Percentiles rank a stretch among this genome's conserved stretches.
Evolutionary conservation across 1,284 basidiomycete species (phyloP).

Genomic region (Ganoderma sinense): DNA sequence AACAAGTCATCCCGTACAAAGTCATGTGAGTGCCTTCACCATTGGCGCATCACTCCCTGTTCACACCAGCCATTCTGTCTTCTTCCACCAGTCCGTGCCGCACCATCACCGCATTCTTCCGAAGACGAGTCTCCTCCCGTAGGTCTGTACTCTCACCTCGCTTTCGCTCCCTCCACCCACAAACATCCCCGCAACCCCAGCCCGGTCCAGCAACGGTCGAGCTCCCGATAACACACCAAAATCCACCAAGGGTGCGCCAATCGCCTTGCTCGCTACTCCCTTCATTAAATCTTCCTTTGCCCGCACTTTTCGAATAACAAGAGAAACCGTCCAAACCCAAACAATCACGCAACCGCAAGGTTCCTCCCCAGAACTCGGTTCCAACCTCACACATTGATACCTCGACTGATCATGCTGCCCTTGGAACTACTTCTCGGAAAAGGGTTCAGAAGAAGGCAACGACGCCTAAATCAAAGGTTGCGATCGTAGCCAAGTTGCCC

Average conservation of each 20-base stretch:
- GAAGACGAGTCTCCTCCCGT: not conserved
- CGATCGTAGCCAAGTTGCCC: not conserved
- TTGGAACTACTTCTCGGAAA: not conserved
- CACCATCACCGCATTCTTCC: not conserved
- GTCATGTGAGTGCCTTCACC: not conserved
- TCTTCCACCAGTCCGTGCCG: not conserved
- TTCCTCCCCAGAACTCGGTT: not conserved
- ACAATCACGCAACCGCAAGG: not conserved
- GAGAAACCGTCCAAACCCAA: not conserved
- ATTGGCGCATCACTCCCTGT: not conserved
- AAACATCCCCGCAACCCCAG: not conserved
- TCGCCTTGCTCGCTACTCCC: not conserved
- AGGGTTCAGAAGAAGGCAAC: not conserved
- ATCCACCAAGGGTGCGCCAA: not conserved
- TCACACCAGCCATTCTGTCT: not conserved
- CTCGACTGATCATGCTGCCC: not conserved
- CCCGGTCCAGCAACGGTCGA: not conserved
- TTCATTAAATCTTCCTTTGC: not conserved
- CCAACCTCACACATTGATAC: not conserved
- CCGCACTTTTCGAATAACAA: not conserved
- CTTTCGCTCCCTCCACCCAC: not conserved
- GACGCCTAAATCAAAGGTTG: not conserved
- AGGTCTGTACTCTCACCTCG: not conserved
- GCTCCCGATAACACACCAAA: not conserved
- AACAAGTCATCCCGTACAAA: not conserved